Evolutionary conservation across 176 grass and related monocot genomes (phyloP), one percentile per base, ranked within the genome.

Genomic region (Paspalum notatum): DNA sequence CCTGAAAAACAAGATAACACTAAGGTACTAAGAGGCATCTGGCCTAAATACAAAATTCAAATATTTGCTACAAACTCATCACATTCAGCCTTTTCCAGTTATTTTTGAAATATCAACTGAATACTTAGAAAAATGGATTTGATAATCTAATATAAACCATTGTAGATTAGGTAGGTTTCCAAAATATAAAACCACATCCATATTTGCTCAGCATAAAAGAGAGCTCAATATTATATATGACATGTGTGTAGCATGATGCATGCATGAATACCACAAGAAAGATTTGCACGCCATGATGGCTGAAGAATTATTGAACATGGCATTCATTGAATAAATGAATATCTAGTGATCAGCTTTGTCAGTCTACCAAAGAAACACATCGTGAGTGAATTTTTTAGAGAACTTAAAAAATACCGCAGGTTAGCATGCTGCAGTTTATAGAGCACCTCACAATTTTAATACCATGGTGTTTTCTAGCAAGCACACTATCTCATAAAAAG

Each of bases 1-100:
- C 88, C 88, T 93, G 70, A 79, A 74, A 66, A 90, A 16, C 4
- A 69, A 61, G 9, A 60, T 61, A 77, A 46, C 56, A 51, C 52
- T 38, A 89, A 71, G 20, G 65, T 67, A 76, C 60, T 82, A 76
- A 77, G 10, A 62, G 50, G 27, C 38, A 62, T 63, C 64, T 37
- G 58, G 48, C 13, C 77, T 66, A n/a, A 25, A 62, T 68, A 84
- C 61, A 63, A 75, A 62, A 40, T 63, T 18, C 13, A 74, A 46
- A 78, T 44, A 22, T 61, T 84, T 88, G 14, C 45, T 73, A 71
- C 55, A 43, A 43, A 80, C 40, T 51, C 26, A 80, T 62, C 20
- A 9, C 13, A 76, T 64, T 70, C 21, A 39, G n/a, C 60, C 68
- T 9, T 22, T 42, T 69, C 6, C 48, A 75, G 68, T 51, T 71